Base-by-base conservation (phyloP, 345 rosid species). In the Arabis alpina region DNA sequence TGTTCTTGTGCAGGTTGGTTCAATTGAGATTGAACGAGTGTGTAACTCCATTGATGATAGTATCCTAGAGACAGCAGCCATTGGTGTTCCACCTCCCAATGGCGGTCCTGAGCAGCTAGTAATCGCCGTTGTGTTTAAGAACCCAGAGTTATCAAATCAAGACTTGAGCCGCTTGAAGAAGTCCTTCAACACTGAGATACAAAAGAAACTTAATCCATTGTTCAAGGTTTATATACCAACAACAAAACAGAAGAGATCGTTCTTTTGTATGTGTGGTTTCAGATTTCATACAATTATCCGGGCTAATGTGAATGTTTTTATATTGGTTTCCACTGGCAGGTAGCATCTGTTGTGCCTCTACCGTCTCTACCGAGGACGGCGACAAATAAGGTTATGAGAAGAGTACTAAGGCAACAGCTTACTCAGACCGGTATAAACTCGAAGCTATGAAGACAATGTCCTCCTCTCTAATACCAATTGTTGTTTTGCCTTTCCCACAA, bases 101-200 rank as follows among this genome's bases (percentile, higher is more conserved):
- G 99, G 99, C 0, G 99, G 99, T 45, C 99, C 99, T 0, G 99
- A 94, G 83, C 89, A 60, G 42, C 77, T 94, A 62, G 81, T 84
- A 61, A 84, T 94, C 2, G 99, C 82, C 3, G 95, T 87, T 43
- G 99, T 94, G 60, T 79, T 89, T 68, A 91, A 77, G 68, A 82
- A 62, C 69, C 34, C 79, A n/a, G 75, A 71, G 7, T 28, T 58
- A 9, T 15, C 65, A 25, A 72, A 64, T 6, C 37, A 74, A 4
- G 86, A 86, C 74, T 67, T 86, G 78, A 84, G 71, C 66, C 77
- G 73, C 64, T 71, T 91, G 77, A 86, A 77, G 80, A 82, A 56
- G 65, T 75, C 94, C 19, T 89, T 91, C 80, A 94, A 86, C 65
- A 83, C 88, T 48, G 97, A 93, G 16, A 77, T 94, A 52, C 99